phyloP scores from a whole-genome alignment of 2,329 filamentous ascomycete genomes.

The Penicillium sp. region DNA sequence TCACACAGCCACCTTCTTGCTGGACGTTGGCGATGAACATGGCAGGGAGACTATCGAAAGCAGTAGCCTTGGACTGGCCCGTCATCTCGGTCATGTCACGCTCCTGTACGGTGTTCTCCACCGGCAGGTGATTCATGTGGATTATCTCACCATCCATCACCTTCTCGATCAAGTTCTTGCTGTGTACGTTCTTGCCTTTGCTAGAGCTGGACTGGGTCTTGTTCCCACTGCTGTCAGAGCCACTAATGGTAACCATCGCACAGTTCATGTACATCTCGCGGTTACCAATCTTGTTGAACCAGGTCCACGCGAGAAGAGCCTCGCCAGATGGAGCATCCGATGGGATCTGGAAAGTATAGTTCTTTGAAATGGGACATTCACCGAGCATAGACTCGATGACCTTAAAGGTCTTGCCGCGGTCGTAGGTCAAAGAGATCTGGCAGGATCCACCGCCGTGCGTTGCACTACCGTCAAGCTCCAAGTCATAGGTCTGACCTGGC shows the following conservation, averaged over 20 bases:
- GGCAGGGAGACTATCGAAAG: constrained; percentile 61
- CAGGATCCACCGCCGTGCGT: constrained; percentile 72
- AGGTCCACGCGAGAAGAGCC: constrained; percentile 73
- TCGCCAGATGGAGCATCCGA: constrained; percentile 60
- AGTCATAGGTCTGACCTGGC: constrained; percentile 63
- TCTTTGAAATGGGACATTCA: constrained; percentile 54
- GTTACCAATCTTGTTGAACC: constrained; percentile 76
- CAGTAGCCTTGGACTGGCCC: constrained; percentile 4
- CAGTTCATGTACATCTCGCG: constrained; percentile 90
- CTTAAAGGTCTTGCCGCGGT: constrained; percentile 68
- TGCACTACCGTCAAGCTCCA: constrained; percentile 65
- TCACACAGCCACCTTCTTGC: constrained; percentile 57
- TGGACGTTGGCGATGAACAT: constrained; percentile 72
- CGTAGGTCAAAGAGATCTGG: constrained; percentile 73
- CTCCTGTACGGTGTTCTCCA: constrained; percentile 5
- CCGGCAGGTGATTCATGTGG: constrained; percentile 9
- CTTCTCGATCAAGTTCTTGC: background rate
- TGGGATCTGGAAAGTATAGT: constrained; percentile 68
- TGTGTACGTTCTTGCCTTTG: background rate
- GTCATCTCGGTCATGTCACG: constrained; percentile 1
- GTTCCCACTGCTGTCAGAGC: background rate
- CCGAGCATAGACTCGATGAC: constrained; percentile 67
- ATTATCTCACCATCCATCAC: constrained; percentile 8
- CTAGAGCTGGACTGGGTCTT: constrained; percentile 4
- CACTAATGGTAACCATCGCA: constrained; percentile 64